Conservation (phyloP, 73 alveolate species). For the Paramecium biaurelia region DNA sequence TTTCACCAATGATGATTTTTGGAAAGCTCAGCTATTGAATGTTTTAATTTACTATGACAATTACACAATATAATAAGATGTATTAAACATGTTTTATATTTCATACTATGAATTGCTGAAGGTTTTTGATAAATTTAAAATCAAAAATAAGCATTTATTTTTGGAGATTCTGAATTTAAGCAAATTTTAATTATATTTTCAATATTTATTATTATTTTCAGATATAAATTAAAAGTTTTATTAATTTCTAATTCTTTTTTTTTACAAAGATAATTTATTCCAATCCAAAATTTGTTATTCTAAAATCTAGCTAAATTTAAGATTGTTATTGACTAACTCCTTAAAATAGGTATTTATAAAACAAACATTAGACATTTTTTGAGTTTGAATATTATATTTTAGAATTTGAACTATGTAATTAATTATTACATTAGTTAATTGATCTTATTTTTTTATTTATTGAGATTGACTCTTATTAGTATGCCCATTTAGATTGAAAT, state of each 20-base stretch:
- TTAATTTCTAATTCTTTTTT: no score
- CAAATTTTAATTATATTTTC: neutral
- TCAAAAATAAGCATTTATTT: neutral
- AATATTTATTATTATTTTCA: neutral
- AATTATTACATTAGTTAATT: neutral
- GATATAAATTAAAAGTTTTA: no score
- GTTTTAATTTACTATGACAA: neutral
- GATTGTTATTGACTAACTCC: no score
- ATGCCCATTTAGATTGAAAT: neutral
- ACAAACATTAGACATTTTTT: no score
- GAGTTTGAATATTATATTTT: no score
- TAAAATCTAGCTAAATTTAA: no score
- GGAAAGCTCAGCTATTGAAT: neutral
- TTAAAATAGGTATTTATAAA: no score
- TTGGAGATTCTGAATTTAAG: neutral
- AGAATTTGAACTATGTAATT: no score
- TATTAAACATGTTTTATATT: neutral
- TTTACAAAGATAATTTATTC: no score
- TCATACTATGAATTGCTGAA: neutral
- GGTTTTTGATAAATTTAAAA: neutral
- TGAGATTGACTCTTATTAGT: neutral
- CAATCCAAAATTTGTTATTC: no score
- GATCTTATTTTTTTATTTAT: neutral
- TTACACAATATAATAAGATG: neutral
- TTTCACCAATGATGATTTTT: neutral